Percentiles rank a stretch among this genome's conserved stretches.
phyloP scores from a whole-genome alignment of 1,284 basidiomycete species.

The Rhodotorula sp. region DNA sequence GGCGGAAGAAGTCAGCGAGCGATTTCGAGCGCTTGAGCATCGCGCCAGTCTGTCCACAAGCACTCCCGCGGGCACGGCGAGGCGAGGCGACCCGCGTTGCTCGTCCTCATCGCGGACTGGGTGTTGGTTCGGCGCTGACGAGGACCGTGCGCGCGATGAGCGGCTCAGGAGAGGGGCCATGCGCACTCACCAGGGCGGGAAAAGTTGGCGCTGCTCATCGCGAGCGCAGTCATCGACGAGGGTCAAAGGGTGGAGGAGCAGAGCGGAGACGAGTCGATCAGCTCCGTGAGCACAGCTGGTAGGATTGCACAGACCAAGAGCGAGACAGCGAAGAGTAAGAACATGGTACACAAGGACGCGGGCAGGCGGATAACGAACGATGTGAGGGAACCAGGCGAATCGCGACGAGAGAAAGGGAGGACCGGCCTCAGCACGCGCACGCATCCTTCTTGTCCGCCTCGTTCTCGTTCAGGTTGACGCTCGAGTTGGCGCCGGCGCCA shows the following conservation, averaged over 20 bases:
- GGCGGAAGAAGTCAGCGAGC: constrained; percentile 9
- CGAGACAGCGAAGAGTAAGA: no score
- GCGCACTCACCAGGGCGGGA: background rate
- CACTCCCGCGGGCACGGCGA: background rate
- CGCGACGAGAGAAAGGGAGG: no score
- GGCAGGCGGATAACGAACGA: no score
- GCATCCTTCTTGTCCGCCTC: constrained; percentile 67
- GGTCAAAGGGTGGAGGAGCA: background rate
- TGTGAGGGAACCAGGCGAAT: no score
- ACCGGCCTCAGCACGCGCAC: constrained; percentile 63
- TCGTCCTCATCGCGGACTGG: no score
- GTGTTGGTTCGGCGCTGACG: background rate
- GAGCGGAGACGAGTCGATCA: background rate
- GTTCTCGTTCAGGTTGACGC: constrained; percentile 72
- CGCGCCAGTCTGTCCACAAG: no score
- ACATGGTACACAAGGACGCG: no score
- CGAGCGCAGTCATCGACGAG: background rate
- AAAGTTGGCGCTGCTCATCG: no score
- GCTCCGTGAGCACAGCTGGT: background rate
- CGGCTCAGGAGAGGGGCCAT: no score
- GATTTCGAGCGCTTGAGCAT: constrained; percentile 3
- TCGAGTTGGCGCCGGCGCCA: constrained; percentile 55
- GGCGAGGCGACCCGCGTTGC: background rate
- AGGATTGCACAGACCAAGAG: no score
- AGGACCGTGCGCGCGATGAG: background rate